Evolutionary conservation across 2,329 filamentous ascomycete species (phyloP).

Genomic region (Diaporthe longicolla): DNA sequence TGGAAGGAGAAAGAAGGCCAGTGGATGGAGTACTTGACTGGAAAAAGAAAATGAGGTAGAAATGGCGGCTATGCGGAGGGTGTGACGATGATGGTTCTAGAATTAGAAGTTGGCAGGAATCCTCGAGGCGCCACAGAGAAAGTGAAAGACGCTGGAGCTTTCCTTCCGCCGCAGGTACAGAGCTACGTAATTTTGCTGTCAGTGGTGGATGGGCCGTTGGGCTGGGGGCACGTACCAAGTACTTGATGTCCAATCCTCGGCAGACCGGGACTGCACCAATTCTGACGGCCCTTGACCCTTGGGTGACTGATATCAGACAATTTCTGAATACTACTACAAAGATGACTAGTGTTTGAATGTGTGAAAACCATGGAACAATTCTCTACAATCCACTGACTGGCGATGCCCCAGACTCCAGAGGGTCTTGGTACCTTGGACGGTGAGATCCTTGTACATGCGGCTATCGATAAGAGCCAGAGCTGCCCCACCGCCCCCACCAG

Average conservation of each 20-base stretch:
- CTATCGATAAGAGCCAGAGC: slow-evolving; percentile 13
- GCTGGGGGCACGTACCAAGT: not conserved
- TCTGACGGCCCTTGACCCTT: no score
- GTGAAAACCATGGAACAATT: not conserved
- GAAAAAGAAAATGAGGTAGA: not conserved
- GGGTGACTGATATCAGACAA: not conserved
- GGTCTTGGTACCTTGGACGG: not conserved
- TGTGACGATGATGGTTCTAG: slow-evolving; percentile 33
- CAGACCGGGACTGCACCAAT: not conserved
- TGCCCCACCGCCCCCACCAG: slow-evolving; percentile 22
- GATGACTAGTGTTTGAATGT: no score
- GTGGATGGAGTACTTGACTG: not conserved
- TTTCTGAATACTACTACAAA: not conserved
- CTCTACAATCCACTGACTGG: not conserved
- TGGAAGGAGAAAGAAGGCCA: not conserved
- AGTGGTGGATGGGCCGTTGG: not conserved
- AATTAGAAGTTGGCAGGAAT: slow-evolving; percentile 28
- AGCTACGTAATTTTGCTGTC: slow-evolving; percentile 33
- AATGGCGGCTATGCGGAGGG: not conserved
- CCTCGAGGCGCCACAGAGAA: not conserved
- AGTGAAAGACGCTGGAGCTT: slow-evolving; percentile 25
- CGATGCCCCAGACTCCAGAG: not conserved
- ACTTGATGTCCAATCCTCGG: not conserved
- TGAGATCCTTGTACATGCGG: not conserved
- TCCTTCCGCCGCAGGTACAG: slow-evolving; percentile 7